Conservation (phyloP, 1,139 yeast genomes). For the Diutina siamensis region DNA sequence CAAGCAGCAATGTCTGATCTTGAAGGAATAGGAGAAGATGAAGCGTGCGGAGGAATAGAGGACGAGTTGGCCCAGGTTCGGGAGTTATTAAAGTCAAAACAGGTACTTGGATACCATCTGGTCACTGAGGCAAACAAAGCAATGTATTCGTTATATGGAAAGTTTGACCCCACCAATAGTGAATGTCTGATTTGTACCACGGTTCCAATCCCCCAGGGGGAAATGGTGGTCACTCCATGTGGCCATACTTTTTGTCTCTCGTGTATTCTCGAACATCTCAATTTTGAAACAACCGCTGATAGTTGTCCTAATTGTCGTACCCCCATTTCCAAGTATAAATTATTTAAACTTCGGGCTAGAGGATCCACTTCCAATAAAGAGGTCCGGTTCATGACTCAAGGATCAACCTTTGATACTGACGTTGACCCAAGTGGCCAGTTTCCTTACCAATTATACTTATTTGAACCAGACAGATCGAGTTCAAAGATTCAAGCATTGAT, state of each 20-base stretch:
- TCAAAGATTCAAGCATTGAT: slow-evolving; percentile 69
- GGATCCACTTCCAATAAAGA: slow-evolving; percentile 19
- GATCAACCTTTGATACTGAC: slow-evolving; percentile 9
- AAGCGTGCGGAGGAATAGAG: slow-evolving; percentile 10
- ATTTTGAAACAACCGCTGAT: slow-evolving; percentile 27
- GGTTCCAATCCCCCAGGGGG: slow-evolving; percentile 43
- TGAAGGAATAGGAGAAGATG: neutral
- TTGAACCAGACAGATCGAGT: slow-evolving; percentile 44
- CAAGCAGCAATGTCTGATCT: slow-evolving; percentile 18
- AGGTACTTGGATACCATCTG: slow-evolving; percentile 16
- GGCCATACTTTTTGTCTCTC: slow-evolving; percentile 69
- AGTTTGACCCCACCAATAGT: slow-evolving; percentile 27
- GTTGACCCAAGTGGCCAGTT: slow-evolving; percentile 15
- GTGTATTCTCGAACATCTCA: slow-evolving; percentile 66
- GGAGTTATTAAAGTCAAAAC: slow-evolving; percentile 12
- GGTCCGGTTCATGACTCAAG: slow-evolving; percentile 21
- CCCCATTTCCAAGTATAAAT: slow-evolving; percentile 28
- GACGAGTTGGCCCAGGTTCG: slow-evolving; percentile 14
- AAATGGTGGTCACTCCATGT: slow-evolving; percentile 63
- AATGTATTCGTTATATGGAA: slow-evolving; percentile 18
- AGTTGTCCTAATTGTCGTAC: slow-evolving; percentile 54
- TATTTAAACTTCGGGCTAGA: slow-evolving; percentile 26
- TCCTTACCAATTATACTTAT: slow-evolving; percentile 26
- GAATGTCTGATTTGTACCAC: slow-evolving; percentile 84
- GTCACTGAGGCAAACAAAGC: slow-evolving; percentile 20